Evolutionary conservation across 148 eudicot species (phyloP), one percentile per base, ranked within the genome.

Genomic region (Chenopodium berlandieri): DNA sequence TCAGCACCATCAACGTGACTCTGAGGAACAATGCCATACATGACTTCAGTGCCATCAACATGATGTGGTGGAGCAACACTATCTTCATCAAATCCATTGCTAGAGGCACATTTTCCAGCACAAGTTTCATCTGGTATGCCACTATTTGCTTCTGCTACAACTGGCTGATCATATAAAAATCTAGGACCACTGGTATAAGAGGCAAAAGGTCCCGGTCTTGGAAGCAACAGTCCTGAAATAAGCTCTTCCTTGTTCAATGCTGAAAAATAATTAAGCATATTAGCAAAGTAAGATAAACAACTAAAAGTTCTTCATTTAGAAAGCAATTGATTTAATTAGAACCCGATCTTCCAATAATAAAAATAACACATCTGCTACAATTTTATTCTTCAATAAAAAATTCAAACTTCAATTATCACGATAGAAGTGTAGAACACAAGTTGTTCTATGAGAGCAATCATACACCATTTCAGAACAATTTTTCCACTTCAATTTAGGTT

Each of bases 161-260:
- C 78, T 75, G 84, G 80, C 58, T 84, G 84, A 73, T 75, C 84
- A 79, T 85, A 87, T 69, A 76, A 78, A 60, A 86, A 82, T 79
- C 75, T 82, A 25, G 67, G 47, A 71, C 83, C 87, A 25, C 65
- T 79, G 27, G 88, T 81, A 78, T 82, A 86, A 76, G 86, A 74
- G 65, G 83, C 75, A 72, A 82, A 40, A 76, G 87, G 86, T 78
- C 76, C 91, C 16, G 89, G 87, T 76, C 81, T 85, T 64, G 92
- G 93, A 84, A 87, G 87, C 79, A 91, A 87, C 75, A 94, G 85
- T 68, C 90, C 91, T 19, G 94, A 89, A 73, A 94, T 90, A 82
- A 94, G 82, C 75, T 94, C 91, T 79, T 91, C 97, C 86, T 92
- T 92, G 84, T 89, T 91, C 71, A 92, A 64, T 65, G 78, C 99